Conservation (phyloP, 225 moss, liverwort and hornwort genomes). For the Anthoceros angustus region DNA sequence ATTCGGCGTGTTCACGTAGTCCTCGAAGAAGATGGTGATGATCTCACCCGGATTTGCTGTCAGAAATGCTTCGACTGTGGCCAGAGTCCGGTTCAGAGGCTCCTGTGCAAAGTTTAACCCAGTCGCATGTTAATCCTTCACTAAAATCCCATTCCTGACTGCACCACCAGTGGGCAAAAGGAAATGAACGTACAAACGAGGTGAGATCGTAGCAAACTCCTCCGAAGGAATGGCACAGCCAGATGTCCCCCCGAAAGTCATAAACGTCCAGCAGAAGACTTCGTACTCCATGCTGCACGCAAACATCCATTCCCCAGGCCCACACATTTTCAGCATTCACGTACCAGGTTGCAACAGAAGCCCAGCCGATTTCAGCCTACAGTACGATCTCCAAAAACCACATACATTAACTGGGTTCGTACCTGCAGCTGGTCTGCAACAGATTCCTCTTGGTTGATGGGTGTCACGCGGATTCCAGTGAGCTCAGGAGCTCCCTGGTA, state of each 20-base stretch:
- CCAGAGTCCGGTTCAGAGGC: constrained; percentile 49
- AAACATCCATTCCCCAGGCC: not conserved
- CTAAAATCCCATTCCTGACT: too few species aligned
- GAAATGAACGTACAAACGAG: constrained; percentile 60
- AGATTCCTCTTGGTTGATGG: constrained; percentile 61
- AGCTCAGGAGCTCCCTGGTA: constrained; percentile 28
- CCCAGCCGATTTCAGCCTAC: not conserved
- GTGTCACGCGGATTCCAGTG: constrained; percentile 30
- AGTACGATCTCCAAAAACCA: not conserved
- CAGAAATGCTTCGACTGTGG: constrained; percentile 49
- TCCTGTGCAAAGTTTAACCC: constrained; percentile 21
- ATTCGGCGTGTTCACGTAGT: constrained; percentile 41
- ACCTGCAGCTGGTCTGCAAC: constrained; percentile 67
- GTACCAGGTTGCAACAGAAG: too few species aligned
- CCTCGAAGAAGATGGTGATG: constrained; percentile 74
- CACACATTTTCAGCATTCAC: not conserved
- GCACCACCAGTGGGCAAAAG: too few species aligned
- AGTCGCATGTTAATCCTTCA: not conserved
- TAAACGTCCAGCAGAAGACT: constrained; percentile 81
- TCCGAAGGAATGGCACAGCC: constrained; percentile 72
- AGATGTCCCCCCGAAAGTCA: constrained; percentile 55
- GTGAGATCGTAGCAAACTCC: constrained; percentile 56
- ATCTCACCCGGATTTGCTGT: constrained; percentile 52
- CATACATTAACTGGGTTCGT: constrained; percentile 6
- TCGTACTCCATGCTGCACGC: constrained; percentile 66